Base-by-base conservation (phyloP, 2,329 filamentous ascomycete species). In the Fusarium redolens region DNA sequence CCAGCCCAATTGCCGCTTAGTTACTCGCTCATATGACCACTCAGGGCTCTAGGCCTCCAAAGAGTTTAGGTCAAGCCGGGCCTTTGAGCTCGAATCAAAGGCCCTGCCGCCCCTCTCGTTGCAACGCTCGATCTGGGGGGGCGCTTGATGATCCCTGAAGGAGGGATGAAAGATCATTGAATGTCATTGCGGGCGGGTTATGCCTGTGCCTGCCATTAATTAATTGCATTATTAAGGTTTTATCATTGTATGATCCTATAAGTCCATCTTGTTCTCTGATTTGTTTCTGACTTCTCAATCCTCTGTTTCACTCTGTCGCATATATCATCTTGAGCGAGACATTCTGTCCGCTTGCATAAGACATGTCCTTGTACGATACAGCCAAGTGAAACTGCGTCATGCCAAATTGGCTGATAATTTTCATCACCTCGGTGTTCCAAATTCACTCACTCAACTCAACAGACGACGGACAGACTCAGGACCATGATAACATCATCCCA, bases 291-390 rank as follows among this genome's bases (percentile, higher is more conserved):
- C 40, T 50, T 45, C 22, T 58, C 22, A 54, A 61, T 70, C 65
- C 65, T 54, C 15, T 43, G 70, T 73, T 73, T 73, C 70, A 73
- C 54, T 62, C 28, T 60, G 61, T 58, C 56, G 57, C 70, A 61
- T 35, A 33, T 38, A 38, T 22, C 47, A 28, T 35, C 22, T 50
- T 33, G 50, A 30, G 51, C 31, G 37, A 63, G 43, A 55, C 56
- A 57, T 37, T 57, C 47, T 30, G 20, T 51, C 22, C 33, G 44
- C 52, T 65, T 47, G 70, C 65, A 68, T 73, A 41, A 72, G 22
- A 45, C 25, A 50, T 33, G 17, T 37, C 20, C 25, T 37, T 28
- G n/a, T 22, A 5, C 38, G 45, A 52, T 37, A 54, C 47, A 52
- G 55, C 31, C 47, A 47, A 50, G 47, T 64, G 57, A 69, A 64